Conservation (phyloP, 2,329 filamentous ascomycete genomes). For the Microascus cirrosus region DNA sequence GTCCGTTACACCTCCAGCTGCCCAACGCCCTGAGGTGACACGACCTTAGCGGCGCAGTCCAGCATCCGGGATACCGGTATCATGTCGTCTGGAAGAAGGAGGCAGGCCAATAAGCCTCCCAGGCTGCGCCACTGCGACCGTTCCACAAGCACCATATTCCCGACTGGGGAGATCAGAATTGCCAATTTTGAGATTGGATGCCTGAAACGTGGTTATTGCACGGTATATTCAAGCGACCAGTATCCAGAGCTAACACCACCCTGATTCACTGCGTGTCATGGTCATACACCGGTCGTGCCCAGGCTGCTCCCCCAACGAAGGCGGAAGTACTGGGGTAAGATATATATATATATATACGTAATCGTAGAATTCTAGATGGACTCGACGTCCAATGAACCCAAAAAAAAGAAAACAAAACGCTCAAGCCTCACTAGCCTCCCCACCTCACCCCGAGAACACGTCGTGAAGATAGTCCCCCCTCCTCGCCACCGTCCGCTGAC, state of each 20-base stretch:
- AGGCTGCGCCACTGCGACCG: neutral
- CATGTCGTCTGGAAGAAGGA: neutral
- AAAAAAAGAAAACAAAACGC: neutral
- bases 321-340: neutral
- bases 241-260: neutral
- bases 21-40: no score
- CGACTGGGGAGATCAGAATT: neutral
- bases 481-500: constrained; percentile 33
- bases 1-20: no score
- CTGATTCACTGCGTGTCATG: neutral
- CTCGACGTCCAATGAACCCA: neutral
- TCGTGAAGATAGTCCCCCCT: constrained; percentile 5
- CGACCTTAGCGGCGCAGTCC: no score
- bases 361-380: neutral
- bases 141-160: neutral
- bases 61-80: neutral
- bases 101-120: neutral
- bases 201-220: neutral
- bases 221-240: neutral
- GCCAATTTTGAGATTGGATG: neutral
- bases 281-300: neutral
- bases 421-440: neutral
- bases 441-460: neutral
- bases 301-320: neutral
- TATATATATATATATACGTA: neutral